Conservation (phyloP, 192 early-diverging fungal genomes). For the Geranomyces variabilis region DNA sequence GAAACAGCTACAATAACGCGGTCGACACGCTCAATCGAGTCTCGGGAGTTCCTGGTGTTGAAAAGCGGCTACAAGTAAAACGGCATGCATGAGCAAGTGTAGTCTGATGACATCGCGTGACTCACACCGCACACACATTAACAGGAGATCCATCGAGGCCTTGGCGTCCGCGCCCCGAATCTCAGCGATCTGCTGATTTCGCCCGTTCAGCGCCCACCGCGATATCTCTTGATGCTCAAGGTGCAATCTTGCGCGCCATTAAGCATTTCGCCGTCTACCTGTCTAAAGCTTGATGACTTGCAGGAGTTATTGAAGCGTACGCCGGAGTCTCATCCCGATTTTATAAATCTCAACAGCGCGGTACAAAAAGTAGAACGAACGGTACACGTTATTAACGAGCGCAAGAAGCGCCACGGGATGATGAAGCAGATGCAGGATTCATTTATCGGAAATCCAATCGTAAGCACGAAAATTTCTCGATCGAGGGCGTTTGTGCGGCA, state of each 20-base stretch:
- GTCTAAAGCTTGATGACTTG: background rate
- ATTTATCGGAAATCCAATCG: conserved; percentile 22
- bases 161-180: conserved; percentile 14
- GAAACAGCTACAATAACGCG: conserved; percentile 30
- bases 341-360: conserved; percentile 5
- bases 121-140: background rate
- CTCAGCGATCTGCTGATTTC: conserved; percentile 30
- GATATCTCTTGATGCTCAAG: conserved; percentile 33
- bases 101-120: too few species aligned
- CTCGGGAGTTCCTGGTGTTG: conserved; percentile 13
- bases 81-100: background rate
- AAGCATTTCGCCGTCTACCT: background rate
- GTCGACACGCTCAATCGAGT: conserved; percentile 20
- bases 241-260: background rate
- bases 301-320: conserved; percentile 28
- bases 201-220: conserved; percentile 27
- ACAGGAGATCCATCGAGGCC: conserved; percentile 5
- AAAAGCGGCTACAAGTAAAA: conserved; percentile 14
- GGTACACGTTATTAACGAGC: conserved; percentile 25
- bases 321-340: conserved; percentile 12
- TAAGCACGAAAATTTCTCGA: background rate
- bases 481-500: background rate
- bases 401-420: conserved; percentile 24
- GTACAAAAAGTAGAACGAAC: conserved; percentile 26
- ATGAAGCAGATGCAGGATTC: conserved; percentile 22